Evolutionary conservation across 208 protist species (phyloP), one percentile per base, ranked within the genome.

Genomic region (Leishmania turanica): DNA sequence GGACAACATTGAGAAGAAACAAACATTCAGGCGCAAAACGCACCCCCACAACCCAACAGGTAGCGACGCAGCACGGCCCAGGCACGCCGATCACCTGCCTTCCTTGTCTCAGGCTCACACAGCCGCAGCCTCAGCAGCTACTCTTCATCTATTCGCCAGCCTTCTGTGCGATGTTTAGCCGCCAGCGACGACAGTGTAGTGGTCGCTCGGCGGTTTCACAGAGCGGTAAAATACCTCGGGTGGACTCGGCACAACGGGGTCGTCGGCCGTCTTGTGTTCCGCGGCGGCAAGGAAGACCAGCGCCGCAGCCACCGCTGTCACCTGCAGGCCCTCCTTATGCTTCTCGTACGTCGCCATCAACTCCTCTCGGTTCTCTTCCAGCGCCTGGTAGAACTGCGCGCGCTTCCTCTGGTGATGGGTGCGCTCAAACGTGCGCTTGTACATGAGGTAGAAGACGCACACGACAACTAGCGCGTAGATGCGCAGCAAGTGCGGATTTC

Each of bases 101-200:
- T 15, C 15, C 42, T 73, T 5, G 65, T 8, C 62, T 3, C 27
- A 19, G 9, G 31, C 62, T 2, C 62, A 31, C 62, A 37, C 31
- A 13, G 31, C 62, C 24, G 62, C 62, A 66, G 62, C 62, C 62
- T 21, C 13, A 24, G n/a, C 13, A 73, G 17, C 42, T 31, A 73
- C 27, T 34, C 24, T 27, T 37, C 45, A 11, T 17, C 21, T 37
- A 47, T 47, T n/a, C 1, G 15, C 3, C 8, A 49, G 5, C 8
- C 40, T 24, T 51, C 37, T 51, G 7, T 31, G 19, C 6, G 7
- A 11, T 34, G 27, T 15, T 82, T 74, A 93, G 1, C 78, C 89
- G 62, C 93, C 90, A 24, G 92, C 80, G 65, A 95, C 65, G 17
- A 97, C 86, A 31, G 89, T 71, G 77, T 95, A 97, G 66, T 97